Base-by-base conservation (phyloP, 768 basidiomycete genomes). In the Cystobasidium onofrii region DNA sequence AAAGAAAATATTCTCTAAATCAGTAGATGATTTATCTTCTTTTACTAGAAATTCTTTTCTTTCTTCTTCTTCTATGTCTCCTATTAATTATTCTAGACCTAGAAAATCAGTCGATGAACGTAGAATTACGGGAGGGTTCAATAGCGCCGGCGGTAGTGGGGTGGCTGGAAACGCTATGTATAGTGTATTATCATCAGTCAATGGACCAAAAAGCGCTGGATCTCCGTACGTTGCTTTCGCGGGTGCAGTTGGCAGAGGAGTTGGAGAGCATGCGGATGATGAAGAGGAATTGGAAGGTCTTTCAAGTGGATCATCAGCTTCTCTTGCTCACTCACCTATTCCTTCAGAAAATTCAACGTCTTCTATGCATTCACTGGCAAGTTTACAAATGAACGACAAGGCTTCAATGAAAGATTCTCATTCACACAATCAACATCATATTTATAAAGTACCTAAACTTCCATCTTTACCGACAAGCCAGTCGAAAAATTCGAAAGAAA, bases 1-100 rank as follows among this genome's bases (percentile, higher is more conserved):
- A 41, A 64, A 64, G 41, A 27, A n/a, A n/a, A 34, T 46, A 64
- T 64, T 64, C 63, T 64, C 63, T 6, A 64, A 64, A 46, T 64
- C 63, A 34, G 63, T 64, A 29, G 63, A 64, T 46, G 63, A 64
- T 43, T 34, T 64, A 3, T 39, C 63, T 18, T 64, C 63, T 3
- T 64, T 64, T 27, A 46, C 63, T 6, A 60, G 23, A 60, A 12
- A 4, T 27, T 60, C 57, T 29, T 20, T 60, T 13, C 33, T 60
- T 29, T 60, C 57, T 60, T 20, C 31, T 13, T 20, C 31, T 29
- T 60, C 57, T 60, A 39, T 6, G 6, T 29, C 29, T 2, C 57
- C 57, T 12, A 23, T 60, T 27, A 60, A 27, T 20, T 60, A 60
- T 60, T 29, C 25, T 9, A 60, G 57, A 60, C 57, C 57, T 13